Evolutionary conservation across 2,329 filamentous ascomycete genomes (phyloP), one percentile per base, ranked within the genome.

Genomic region (Botrytis sinoallii): DNA sequence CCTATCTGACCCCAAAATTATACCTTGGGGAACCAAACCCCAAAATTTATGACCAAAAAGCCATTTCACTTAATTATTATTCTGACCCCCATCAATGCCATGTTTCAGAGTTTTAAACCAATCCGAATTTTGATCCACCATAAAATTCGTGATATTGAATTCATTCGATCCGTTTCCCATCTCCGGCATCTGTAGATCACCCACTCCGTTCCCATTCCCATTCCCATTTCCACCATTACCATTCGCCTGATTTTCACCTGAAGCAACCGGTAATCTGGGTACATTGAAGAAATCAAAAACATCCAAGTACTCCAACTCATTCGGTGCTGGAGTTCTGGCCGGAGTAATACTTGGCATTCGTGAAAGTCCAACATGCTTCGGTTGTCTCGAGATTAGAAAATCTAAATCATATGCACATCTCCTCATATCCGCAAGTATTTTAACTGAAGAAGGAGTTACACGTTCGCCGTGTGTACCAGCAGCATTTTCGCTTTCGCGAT

Each of bases 231-330:
- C 42, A 79, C 40, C 38, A 16, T 73, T 59, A 32, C 42, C 40
- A 44, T 25, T n/a, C 18, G 22, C n/a, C 3, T 57, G 61, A 22
- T 76, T 44, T 67, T 81, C 66, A 76, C 80, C 70, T 67, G 79
- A 25, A 44, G 84, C 84, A 35, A 87, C 82, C 0, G 88, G 87
- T 38, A 97, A 84, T 29, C 94, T 86, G 1, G 95, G 95, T 73
- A 97, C 90, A 80, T 97, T 97, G 86, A 97, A 98, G 81, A 97
- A 97, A 78, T 96, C 93, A 81, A 98, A 97, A 0, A 97, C 93
- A 78, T 97, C 94, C 4, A 97, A 85, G 80, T 97, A 97, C 81
- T 97, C 95, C 5, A 97, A 85, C 79, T 97, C 94, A 77, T 96
- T 93, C 1, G 92, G 88, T 16, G 90, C 92, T 0, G 93, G 92